phyloP scores from a whole-genome alignment of 108 stramenopile species.

The Cyclotella choctawhatcheeana region DNA sequence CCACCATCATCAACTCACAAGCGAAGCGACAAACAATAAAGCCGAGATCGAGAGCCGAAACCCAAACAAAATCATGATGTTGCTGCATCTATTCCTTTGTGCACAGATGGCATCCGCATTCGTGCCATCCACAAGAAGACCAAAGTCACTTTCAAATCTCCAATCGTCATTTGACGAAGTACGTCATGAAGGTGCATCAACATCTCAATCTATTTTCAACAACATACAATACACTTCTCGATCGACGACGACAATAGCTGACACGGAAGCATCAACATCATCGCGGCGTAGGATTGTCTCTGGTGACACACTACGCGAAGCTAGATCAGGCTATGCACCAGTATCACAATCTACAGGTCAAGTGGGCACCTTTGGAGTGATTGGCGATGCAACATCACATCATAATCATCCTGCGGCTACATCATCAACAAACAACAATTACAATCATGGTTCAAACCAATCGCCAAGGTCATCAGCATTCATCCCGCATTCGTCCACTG shows the following conservation, averaged over 20 bases:
- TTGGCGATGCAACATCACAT: neutral
- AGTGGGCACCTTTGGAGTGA: neutral
- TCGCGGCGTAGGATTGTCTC: no score
- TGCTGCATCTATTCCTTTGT: no score
- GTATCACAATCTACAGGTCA: neutral
- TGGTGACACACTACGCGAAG: neutral
- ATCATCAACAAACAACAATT: neutral
- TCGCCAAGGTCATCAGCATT: neutral
- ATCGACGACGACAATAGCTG: no score
- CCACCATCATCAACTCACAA: no score
- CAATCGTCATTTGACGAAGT: neutral
- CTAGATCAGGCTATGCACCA: neutral
- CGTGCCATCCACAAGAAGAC: neutral
- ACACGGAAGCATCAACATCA: no score
- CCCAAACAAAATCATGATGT: no score
- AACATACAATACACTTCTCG: conserved; percentile 4
- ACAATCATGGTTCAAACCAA: neutral
- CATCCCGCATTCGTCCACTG: neutral
- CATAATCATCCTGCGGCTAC: neutral
- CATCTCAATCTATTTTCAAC: conserved; percentile 3
- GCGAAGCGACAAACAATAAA: no score
- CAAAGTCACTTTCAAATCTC: neutral
- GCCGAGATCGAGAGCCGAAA: no score
- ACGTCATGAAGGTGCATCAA: no score
- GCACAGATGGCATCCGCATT: neutral